A percentile compares a stretch with the other conserved stretches of the same genome.
Evolutionary conservation across 192 early-diverging fungal species (phyloP).

Genomic region (Obelidium mucronatum): DNA sequence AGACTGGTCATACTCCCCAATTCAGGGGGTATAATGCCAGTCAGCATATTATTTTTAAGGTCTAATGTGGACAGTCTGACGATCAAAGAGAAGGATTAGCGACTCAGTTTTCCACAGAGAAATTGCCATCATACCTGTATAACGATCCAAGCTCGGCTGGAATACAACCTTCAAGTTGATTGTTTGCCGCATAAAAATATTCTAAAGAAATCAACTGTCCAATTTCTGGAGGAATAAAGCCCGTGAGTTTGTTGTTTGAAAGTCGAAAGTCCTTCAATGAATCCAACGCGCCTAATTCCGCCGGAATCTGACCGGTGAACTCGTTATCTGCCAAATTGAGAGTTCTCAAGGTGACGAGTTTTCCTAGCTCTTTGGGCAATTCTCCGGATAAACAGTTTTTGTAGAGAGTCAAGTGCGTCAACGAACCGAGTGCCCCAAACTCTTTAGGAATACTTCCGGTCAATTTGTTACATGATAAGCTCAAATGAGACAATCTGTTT

Average conservation of each 20-base stretch:
- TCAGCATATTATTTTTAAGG: not conserved
- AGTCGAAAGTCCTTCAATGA: not conserved
- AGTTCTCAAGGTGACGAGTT: not conserved
- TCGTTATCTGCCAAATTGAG: constrained; percentile 27
- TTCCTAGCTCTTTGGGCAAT: constrained; percentile 25
- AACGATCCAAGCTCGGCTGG: not conserved
- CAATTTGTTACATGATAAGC: constrained; percentile 19
- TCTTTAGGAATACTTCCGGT: constrained; percentile 15
- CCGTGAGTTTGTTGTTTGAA: constrained; percentile 7
- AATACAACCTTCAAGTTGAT: not conserved
- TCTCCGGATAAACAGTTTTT: constrained; percentile 13
- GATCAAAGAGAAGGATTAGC: no score
- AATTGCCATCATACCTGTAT: not conserved
- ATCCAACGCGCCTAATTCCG: not conserved
- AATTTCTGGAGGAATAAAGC: constrained; percentile 3
- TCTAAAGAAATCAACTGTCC: not conserved
- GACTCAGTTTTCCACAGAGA: not conserved
- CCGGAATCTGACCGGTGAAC: constrained; percentile 21
- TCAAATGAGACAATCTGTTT: not conserved
- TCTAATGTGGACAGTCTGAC: not conserved
- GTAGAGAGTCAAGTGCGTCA: not conserved
- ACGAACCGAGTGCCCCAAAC: not conserved
- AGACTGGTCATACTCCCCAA: not conserved
- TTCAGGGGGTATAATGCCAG: no score
- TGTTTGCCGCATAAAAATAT: not conserved